phyloP scores from a whole-genome alignment of 257 asterid species.

The Eucommia ulmoides region DNA sequence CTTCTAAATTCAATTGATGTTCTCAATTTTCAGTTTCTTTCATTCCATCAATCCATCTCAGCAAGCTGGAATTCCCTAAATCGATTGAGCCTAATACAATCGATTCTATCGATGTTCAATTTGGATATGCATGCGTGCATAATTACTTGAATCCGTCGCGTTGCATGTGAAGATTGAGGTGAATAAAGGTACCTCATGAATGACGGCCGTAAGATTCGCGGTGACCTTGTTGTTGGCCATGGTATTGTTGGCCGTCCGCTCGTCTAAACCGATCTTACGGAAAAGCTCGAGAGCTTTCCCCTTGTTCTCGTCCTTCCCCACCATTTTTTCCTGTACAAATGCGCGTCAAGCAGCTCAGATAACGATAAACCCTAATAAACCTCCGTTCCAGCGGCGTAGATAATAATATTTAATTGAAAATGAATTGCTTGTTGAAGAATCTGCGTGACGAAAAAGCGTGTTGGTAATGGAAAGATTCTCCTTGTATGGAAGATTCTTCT shows the following conservation, averaged over 20 bases:
- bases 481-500: background rate
- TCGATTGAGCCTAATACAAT: too few relatives aligned
- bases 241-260: conserved; percentile 35
- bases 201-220: conserved; percentile 27
- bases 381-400: background rate
- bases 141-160: too few relatives aligned
- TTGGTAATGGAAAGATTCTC: background rate
- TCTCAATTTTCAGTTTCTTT: too few relatives aligned
- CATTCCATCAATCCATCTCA: too few relatives aligned
- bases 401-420: too few relatives aligned
- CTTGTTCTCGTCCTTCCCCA: conserved; percentile 6
- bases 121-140: too few relatives aligned
- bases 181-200: conserved; percentile 45
- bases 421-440: background rate
- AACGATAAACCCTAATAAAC: conserved; percentile 10
- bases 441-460: background rate
- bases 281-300: conserved; percentile 22
- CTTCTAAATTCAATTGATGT: too few relatives aligned
- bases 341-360: background rate
- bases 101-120: too few relatives aligned
- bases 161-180: too few relatives aligned
- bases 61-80: too few relatives aligned
- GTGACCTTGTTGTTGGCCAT: conserved; percentile 36
- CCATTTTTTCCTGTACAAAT: conserved; percentile 9
- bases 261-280: conserved; percentile 33